Conservation (phyloP, 2,329 filamentous ascomycete genomes). For the Blumeria hordei region DNA sequence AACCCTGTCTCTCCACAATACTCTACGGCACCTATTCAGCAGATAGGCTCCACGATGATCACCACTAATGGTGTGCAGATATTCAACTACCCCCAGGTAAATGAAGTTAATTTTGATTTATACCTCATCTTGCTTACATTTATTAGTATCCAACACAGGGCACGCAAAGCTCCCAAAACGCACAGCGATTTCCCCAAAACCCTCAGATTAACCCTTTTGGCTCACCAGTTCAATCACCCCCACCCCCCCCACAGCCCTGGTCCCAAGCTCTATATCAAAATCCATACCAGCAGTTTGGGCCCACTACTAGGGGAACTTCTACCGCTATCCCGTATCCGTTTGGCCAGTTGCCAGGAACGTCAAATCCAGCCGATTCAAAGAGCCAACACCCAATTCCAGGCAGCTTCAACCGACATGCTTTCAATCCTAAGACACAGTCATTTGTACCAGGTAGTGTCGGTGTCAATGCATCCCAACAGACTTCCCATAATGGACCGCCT, state of each 20-base stretch:
- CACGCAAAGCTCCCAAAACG: conserved; percentile 3
- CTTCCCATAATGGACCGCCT: conserved; percentile 13
- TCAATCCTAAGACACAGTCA: conserved; percentile 84
- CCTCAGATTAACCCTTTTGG: conserved; percentile 14
- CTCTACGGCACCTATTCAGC: conserved; percentile 17
- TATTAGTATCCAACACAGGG: conserved; percentile 12
- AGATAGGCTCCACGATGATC: conserved; percentile 12
- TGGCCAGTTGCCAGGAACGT: conserved; percentile 49
- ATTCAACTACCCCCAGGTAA: conserved; percentile 13
- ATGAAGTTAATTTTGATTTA: not conserved
- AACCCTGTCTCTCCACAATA: conserved; percentile 15
- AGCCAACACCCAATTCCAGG: conserved; percentile 65
- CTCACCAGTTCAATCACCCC: conserved; percentile 14
- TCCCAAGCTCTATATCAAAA: conserved; percentile 11
- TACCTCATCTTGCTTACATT: conserved; percentile 3
- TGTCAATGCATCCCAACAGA: conserved; percentile 21
- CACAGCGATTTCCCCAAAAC: conserved; percentile 13
- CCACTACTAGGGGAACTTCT: conserved; percentile 8
- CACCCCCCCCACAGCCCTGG: conserved; percentile 13
- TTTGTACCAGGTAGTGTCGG: conserved; percentile 48
- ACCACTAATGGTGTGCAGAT: conserved; percentile 19
- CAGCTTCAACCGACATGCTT: conserved; percentile 61
- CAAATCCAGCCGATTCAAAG: conserved; percentile 45
- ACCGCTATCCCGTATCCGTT: conserved; percentile 41
- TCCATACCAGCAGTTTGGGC: conserved; percentile 12